Conservation (phyloP, 2,329 filamentous ascomycete genomes). For the Alternaria solani region DNA sequence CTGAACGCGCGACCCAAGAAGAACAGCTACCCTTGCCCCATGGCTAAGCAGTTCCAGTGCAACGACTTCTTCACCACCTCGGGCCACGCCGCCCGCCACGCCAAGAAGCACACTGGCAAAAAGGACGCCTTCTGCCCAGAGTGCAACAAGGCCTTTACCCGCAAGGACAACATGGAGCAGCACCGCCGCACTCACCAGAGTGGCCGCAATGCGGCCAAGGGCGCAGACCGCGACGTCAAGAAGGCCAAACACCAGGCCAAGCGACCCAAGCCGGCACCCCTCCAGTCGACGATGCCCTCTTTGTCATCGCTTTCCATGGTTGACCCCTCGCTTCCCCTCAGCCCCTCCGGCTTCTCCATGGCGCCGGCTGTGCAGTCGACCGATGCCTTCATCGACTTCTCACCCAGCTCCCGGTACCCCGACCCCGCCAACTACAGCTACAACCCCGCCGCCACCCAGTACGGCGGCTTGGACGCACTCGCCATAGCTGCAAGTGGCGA, state of each 20-base stretch:
- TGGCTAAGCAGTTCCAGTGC: constrained; percentile 74
- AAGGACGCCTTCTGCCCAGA: constrained; percentile 76
- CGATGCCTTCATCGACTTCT: constrained; percentile 35
- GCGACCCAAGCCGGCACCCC: constrained; percentile 44
- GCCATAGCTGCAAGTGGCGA: constrained; percentile 49
- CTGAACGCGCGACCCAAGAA: constrained; percentile 59
- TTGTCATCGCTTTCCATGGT: constrained; percentile 35
- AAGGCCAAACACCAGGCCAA: constrained; percentile 47
- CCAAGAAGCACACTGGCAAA: constrained; percentile 83
- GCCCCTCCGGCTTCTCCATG: constrained; percentile 40
- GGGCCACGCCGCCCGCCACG: constrained; percentile 83
- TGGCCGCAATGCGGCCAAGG: constrained; percentile 53
- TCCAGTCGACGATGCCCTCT: constrained; percentile 36
- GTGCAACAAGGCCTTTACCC: constrained; percentile 81
- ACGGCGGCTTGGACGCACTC: constrained; percentile 49
- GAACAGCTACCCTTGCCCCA: constrained; percentile 78
- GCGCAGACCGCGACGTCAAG: constrained; percentile 46
- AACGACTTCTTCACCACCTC: constrained; percentile 85
- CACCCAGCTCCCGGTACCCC: constrained; percentile 40
- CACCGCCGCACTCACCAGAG: constrained; percentile 77
- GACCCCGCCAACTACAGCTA: constrained; percentile 41
- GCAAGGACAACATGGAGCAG: constrained; percentile 88
- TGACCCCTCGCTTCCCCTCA: constrained; percentile 41
- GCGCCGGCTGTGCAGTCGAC: constrained; percentile 40
- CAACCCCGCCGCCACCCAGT: constrained; percentile 29